A percentile compares a stretch with the other conserved stretches of the same genome.
These are phyloP conservation scores for Clonostachys solani DNA, from an alignment of 2,329 filamentous ascomycete species.

Conservation along the genomic window DNA sequence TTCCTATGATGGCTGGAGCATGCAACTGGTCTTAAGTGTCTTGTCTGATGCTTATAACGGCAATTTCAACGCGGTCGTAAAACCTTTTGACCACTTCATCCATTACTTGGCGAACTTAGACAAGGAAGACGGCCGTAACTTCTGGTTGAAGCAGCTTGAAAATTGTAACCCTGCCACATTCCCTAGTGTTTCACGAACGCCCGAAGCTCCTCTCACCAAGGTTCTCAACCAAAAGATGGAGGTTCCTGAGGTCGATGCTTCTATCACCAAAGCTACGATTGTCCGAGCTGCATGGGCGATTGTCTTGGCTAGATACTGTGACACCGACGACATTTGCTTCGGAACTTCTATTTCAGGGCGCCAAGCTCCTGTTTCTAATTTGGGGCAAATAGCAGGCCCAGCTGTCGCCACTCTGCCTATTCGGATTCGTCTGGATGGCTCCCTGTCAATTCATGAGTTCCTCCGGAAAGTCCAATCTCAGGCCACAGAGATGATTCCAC, in stretches of 20 bases:
- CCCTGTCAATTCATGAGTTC: constrained; percentile 3
- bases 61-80: background rate
- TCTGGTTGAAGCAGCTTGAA: background rate
- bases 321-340: constrained; percentile 7
- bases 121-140: background rate
- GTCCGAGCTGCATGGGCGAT: constrained; percentile 13
- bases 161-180: constrained; percentile 1
- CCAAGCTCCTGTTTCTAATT: constrained; percentile 5
- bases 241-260: constrained; percentile 1
- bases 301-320: background rate
- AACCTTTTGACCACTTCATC: constrained; percentile 7
- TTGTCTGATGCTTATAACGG: constrained; percentile 4
- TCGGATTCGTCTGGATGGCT: constrained; percentile 4
- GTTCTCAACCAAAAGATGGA: background rate
- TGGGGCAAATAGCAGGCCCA: constrained; percentile 6
- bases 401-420: constrained; percentile 9
- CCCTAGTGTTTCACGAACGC: background rate
- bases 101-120: background rate
- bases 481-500: constrained; percentile 9
- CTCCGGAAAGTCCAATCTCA: constrained; percentile 8
- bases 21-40: background rate
- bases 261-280: constrained; percentile 5
- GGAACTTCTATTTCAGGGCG: constrained; percentile 6
- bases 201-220: background rate
- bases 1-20: constrained; percentile 1